A percentile compares a stretch with the other conserved stretches of the same genome.
These are phyloP conservation scores for Dillenia suffruticosa DNA, from an alignment of 164 flowering plant genomes.

Conservation along the genomic window DNA sequence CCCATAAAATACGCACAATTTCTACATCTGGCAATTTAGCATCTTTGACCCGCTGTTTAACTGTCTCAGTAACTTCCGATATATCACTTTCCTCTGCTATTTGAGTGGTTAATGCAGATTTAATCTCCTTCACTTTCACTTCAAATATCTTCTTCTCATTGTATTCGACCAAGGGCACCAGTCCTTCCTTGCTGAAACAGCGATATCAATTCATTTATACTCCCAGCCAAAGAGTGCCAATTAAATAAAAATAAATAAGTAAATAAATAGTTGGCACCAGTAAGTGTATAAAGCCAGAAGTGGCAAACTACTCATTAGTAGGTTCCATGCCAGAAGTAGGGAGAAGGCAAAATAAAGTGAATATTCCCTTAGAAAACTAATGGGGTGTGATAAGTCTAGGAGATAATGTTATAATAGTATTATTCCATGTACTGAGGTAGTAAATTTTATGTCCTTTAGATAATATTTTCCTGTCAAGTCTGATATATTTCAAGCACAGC, in stretches of 20 bases:
- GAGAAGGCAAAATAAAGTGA: no score
- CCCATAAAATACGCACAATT: slow-evolving; percentile 88
- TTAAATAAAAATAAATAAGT: neutral
- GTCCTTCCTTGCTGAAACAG: slow-evolving; percentile 67
- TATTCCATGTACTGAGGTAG: no score
- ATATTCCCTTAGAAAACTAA: no score
- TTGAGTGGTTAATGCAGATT: slow-evolving; percentile 76
- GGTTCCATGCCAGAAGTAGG: no score
- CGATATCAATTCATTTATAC: neutral
- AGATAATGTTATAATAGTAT: no score
- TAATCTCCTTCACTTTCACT: slow-evolving; percentile 93
- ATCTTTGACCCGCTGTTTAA: slow-evolving; percentile 82
- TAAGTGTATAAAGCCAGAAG: no score
- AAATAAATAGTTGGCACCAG: no score
- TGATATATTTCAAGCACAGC: no score
- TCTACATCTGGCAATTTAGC: slow-evolving; percentile 89
- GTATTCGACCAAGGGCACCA: slow-evolving; percentile 70
- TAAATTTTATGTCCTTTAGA: no score
- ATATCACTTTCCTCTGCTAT: slow-evolving; percentile 84
- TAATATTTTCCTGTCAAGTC: no score
- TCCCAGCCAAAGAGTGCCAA: neutral
- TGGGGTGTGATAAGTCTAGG: no score
- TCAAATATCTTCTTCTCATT: slow-evolving; percentile 94
- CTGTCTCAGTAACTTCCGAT: slow-evolving; percentile 79
- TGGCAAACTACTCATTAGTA: no score